Base-by-base conservation (phyloP, 108 stramenopile species). In the Pelagomonas calceolata region DNA sequence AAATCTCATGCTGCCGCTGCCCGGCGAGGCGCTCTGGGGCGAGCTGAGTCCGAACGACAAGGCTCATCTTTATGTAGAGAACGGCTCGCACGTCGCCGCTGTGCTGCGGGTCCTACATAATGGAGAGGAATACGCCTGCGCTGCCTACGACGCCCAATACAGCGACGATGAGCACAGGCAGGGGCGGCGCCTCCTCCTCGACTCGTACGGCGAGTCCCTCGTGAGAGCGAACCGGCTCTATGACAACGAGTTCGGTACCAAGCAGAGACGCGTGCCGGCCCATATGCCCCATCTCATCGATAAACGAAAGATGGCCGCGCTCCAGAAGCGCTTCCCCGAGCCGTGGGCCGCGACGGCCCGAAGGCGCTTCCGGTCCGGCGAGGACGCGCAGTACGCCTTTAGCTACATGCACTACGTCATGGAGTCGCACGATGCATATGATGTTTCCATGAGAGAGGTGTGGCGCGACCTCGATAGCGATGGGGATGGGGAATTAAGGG, bases 261-360 rank as follows among this genome's bases (percentile, higher is more conserved):
- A 66, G 31, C 34, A 65, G 33, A 67, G 83, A 29, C 71, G 76
- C 36, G 84, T 85, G 18, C 79, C 79, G 30, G 84, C 84, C 4
- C 84, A 85, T 70, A 78, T 85, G 80, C 84, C 84, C 10, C 84
- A 85, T 66, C 67, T 82, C 70, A 70, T 81, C 21, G 71, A 78
- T 34, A 33, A 31, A 15, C 63, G 51, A 30, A 18, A 60, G 9
- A 64, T 81, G 16, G 70, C 43, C 30, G 76, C 75, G 34, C 70
- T 85, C 69, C 78, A 81, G 63, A 17, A 63, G 51, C 45, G n/a
- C 0, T 82, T 73, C 65, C 44, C 69, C 34, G 63, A 63, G 26
- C 78, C 73, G 51, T 81, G 78, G 69, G 30, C 70, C 18, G 12
- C 34, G 31, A 85, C 84, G 16, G 73, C 75, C 10, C 10, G 4